phyloP scores from a whole-genome alignment of 768 basidiomycete species.

The Trametes coccinea region DNA sequence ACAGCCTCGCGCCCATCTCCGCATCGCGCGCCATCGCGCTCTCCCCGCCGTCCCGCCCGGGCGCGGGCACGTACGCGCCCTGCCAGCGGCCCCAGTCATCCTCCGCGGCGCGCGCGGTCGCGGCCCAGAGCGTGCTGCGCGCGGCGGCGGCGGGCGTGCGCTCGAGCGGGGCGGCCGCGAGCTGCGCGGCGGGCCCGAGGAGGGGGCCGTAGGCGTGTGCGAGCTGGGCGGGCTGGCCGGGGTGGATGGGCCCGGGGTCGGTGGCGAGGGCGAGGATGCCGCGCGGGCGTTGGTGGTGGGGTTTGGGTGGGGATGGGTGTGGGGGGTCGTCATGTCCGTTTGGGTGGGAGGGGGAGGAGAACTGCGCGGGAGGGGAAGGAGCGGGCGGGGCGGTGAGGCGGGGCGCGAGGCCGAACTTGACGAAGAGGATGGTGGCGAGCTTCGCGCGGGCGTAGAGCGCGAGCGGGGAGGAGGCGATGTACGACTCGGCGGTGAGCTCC shows the following conservation, averaged over 20 bases:
- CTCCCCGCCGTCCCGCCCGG: conserved; percentile 26
- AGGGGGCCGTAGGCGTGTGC: conserved; percentile 30
- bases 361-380: neutral
- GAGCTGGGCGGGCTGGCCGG: conserved; percentile 32
- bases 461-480: conserved; percentile 29
- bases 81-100: conserved; percentile 24
- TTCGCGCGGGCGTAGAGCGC: conserved; percentile 43
- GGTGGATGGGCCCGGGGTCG: conserved; percentile 33
- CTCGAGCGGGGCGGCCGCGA: conserved; percentile 31
- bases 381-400: neutral
- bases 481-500: conserved; percentile 36
- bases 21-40: conserved; percentile 27
- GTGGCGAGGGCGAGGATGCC: conserved; percentile 31
- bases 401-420: conserved; percentile 32
- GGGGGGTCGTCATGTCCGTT: neutral
- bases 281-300: neutral
- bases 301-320: conserved; percentile 21
- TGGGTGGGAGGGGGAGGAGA: neutral
- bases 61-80: conserved; percentile 31
- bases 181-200: conserved; percentile 26
- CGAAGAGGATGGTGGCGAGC: conserved; percentile 42
- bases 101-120: conserved; percentile 32
- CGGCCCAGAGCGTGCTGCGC: conserved; percentile 34
- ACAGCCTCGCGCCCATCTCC: conserved; percentile 32
- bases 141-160: conserved; percentile 30